Evolutionary conservation across 352 stramenopile genomes (phyloP), one percentile per base, ranked within the genome.

Genomic region (Thraustotheca clavata): DNA sequence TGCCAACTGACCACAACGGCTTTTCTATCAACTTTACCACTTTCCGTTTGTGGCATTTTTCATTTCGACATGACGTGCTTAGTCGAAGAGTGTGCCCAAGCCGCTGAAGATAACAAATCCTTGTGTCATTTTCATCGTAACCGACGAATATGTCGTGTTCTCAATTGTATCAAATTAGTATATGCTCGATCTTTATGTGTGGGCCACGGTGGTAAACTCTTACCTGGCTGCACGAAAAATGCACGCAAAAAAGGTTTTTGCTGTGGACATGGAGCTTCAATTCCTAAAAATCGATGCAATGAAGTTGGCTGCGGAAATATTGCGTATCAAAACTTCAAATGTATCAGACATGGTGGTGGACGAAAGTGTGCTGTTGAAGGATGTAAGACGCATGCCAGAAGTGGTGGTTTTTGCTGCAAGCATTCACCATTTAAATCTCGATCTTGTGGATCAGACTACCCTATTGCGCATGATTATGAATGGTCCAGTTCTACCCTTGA

Each of bases 111-210:
- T n/a, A 59, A n/a, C n/a, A n/a, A n/a, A n/a, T n/a, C n/a, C n/a
- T n/a, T n/a, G 39, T 63, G 55, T 31, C 27, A 49, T 16, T 63
- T 63, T 20, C 55, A 63, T 24, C 20, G 35, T 31, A 40, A 63
- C 22, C 55, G 55, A 12, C 39, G 55, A n/a, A 22, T 49, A 29
- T 63, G 55, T 41, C 39, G 39, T 29, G 32, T 63, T 8, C 8
- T 20, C 20, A 29, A 22, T 41, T 63, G 55, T 41, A 38, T 27
- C 35, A 63, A 63, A 38, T 41, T 54, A 63, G 55, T 63, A 11
- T 63, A 63, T 27, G 55, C 55, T 11, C 55, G 55, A 1, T 54
- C 31, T n/a, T 41, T 63, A 9, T 63, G 55, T 35, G 55, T 63
- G 27, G 39, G 55, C 55, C 55, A 63, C 55, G 55, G 55, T 27